Percentiles rank a stretch among this genome's conserved stretches.
These are phyloP conservation scores for Cryptomeria japonica DNA, from an alignment of 75 land plant genomes.

Conservation along the genomic window DNA sequence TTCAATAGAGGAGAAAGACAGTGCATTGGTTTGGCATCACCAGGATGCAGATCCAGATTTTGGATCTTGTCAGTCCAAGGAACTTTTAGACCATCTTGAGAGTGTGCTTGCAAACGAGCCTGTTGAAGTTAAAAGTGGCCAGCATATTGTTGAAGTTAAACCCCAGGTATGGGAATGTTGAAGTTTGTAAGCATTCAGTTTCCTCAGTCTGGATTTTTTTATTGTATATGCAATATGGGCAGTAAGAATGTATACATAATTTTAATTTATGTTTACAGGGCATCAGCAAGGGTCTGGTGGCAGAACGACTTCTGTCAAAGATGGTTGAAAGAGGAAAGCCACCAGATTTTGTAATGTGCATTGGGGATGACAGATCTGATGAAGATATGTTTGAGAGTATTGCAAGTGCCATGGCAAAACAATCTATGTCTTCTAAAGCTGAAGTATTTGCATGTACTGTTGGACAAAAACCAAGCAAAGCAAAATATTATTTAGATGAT, in stretches of 20 bases:
- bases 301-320: slow-evolving; percentile 51
- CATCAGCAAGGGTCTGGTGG: slow-evolving; percentile 74
- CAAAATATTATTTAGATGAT: slow-evolving; percentile 75
- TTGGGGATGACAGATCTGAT: slow-evolving; percentile 89
- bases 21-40: slow-evolving; percentile 74
- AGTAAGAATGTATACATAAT: background rate
- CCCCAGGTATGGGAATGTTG: slow-evolving; percentile 48
- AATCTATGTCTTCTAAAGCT: slow-evolving; percentile 31
- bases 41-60: slow-evolving; percentile 84
- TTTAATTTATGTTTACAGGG: slow-evolving; percentile 47
- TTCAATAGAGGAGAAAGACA: slow-evolving; percentile 69
- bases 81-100: slow-evolving; percentile 74
- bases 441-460: slow-evolving; percentile 70
- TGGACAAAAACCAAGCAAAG: slow-evolving; percentile 66
- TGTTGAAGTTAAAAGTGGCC: slow-evolving; percentile 56
- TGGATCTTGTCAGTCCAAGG: slow-evolving; percentile 85
- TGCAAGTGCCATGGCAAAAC: slow-evolving; percentile 23
- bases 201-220: background rate
- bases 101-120: slow-evolving; percentile 79
- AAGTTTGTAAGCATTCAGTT: background rate
- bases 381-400: slow-evolving; percentile 92
- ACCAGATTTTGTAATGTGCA: slow-evolving; percentile 84
- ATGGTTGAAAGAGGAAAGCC: slow-evolving; percentile 51
- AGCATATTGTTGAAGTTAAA: slow-evolving; percentile 67
- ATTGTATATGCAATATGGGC: background rate